Conservation (phyloP, 352 stramenopile species). For the Thalassiosira livingstoniorum region DNA sequence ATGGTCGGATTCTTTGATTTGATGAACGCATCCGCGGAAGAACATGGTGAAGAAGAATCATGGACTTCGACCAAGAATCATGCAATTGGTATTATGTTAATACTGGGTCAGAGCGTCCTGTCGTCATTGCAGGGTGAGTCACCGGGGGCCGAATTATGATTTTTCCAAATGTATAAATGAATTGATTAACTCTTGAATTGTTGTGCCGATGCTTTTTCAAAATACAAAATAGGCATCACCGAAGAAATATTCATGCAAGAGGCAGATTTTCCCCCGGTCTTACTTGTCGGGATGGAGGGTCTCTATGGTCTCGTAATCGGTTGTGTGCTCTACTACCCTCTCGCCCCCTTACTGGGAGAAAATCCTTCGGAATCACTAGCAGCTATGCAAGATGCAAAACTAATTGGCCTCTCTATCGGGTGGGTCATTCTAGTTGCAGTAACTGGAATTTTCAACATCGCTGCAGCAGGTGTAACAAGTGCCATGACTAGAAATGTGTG, state of each 20-base stretch:
- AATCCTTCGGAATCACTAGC: conserved; percentile 11
- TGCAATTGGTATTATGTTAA: conserved; percentile 2
- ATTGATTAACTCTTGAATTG: no score
- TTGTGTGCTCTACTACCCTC: conserved; percentile 39
- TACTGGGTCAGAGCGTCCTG: conserved; percentile 17
- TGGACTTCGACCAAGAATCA: background rate
- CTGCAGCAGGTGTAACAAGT: conserved; percentile 44
- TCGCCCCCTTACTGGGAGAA: conserved; percentile 42
- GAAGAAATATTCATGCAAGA: conserved; percentile 21
- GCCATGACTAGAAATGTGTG: conserved; percentile 64
- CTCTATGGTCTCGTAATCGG: conserved; percentile 51
- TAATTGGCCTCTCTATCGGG: conserved; percentile 28
- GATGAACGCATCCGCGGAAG: background rate
- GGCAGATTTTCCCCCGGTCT: background rate
- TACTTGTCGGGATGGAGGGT: conserved; percentile 51
- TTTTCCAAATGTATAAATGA: background rate
- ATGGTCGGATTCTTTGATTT: conserved; percentile 10
- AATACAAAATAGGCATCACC: conserved; percentile 3
- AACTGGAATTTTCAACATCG: conserved; percentile 62
- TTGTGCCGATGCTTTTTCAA: no score
- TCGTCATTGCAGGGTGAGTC: conserved; percentile 6
- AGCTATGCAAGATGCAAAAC: background rate
- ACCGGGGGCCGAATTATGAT: background rate
- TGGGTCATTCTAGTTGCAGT: conserved; percentile 45
- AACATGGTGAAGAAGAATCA: background rate